Percentiles rank a stretch among this genome's conserved stretches.
phyloP scores from a whole-genome alignment of 495 filamentous ascomycete genomes.

The Hyaloscypha variabilis region DNA sequence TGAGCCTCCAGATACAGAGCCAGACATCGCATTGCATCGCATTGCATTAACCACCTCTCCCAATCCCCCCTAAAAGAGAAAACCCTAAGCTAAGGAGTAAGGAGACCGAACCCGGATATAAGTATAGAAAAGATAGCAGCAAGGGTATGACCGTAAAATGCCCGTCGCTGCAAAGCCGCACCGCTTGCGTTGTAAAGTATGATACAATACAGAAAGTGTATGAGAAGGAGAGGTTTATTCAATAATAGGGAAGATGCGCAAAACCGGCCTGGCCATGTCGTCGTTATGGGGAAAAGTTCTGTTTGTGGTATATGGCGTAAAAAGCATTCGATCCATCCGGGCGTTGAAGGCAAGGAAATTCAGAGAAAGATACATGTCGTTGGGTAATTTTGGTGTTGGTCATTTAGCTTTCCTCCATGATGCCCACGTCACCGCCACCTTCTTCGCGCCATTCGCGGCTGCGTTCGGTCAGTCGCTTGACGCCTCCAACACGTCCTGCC shows the following conservation, averaged over 20 bases:
- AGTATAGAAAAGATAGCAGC: background rate
- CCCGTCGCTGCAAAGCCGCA: background rate
- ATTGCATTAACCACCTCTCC: too few species aligned
- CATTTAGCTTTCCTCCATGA: constrained; percentile 77
- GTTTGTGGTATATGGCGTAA: constrained; percentile 4
- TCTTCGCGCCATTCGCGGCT: constrained; percentile 87
- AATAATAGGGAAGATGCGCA: background rate
- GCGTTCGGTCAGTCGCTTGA: constrained; percentile 75
- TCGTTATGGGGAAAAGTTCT: background rate
- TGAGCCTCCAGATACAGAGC: too few species aligned
- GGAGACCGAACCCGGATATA: background rate
- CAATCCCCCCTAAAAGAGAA: background rate
- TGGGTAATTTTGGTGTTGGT: background rate
- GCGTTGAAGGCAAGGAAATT: background rate
- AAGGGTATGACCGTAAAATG: background rate
- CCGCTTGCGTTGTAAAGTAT: background rate
- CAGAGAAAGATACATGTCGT: background rate
- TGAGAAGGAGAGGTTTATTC: background rate
- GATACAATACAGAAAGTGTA: background rate
- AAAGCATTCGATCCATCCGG: background rate
- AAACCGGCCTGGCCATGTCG: constrained; percentile 3
- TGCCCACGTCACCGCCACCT: constrained; percentile 68
- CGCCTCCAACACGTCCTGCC: constrained; percentile 77
- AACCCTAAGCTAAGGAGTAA: background rate
- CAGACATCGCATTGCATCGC: too few species aligned